Base-by-base conservation (phyloP, 495 filamentous ascomycete genomes). In the Penicillium turbatum region DNA sequence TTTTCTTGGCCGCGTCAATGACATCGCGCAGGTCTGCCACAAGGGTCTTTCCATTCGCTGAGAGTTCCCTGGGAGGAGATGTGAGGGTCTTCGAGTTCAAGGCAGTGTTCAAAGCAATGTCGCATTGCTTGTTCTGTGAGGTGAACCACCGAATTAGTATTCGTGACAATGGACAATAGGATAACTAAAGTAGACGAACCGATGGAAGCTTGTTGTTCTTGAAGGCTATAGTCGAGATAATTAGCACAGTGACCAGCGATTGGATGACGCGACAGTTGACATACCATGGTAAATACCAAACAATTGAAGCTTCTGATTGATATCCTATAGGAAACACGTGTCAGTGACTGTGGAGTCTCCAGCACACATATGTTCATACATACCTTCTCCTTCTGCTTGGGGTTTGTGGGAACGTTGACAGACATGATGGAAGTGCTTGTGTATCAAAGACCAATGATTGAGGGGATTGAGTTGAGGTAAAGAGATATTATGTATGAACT, bases 241-340 rank as follows among this genome's bases (percentile, higher is more conserved):
- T 76, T 50, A 69, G 62, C 17, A 34, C 48, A 17, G 34, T 11
- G 17, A 34, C 35, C 5, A 19, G 35, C 44, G 10, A 56, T 51
- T 47, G 34, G 24, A 13, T 13, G 17, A 3, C 2, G n/a, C 38
- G 12, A 36, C 40, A 15, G 30, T 31, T 21, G 12, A 69, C 75
- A 52, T 76, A 87, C 86, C 86, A 61, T 82, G 82, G 69, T 84
- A 81, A 68, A 97, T 97, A 64, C 95, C 93, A 67, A 92, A 97
- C 19, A 97, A 72, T 71, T 96, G 93, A 39, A 98, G 84, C 77
- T 98, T 98, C 59, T 83, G 80, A 70, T 96, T 95, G 67, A 98
- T 86, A 68, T 97, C 82, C 69, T 76, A 48, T 15, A 16, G 0
- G 9, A 41, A 6, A 1, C 19, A 1, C 11, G 4, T 31, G 29